Base-by-base conservation (phyloP, 371 early-diverging fungal species). In the Circinella umbellata region DNA sequence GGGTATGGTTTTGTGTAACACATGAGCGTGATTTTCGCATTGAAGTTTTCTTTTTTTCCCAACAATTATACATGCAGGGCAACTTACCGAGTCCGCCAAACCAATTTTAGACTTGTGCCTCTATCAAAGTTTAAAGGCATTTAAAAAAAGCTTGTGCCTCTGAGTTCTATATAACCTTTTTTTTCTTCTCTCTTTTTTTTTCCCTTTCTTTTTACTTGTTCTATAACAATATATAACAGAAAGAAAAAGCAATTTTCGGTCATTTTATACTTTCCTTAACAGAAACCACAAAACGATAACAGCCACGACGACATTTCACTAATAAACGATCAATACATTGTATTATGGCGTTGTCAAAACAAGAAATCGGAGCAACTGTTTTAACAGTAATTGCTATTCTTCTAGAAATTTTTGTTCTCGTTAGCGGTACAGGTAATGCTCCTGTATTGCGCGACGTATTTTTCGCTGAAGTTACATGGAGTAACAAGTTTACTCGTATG, bases 371-470 rank as follows among this genome's bases (percentile, higher is more conserved):
- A 57, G 72, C 68, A 8, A 67, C 68, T 11, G 63, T 71, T 37
- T 17, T 67, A 13, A 71, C 72, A 3, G 63, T 71, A 27, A 59
- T 48, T 36, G 73, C 73, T 15, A 53, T 72, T 48, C 37, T 72
- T 49, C 63, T 75, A n/a, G 70, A 75, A 49, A 68, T 76, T 42
- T 76, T 76, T 63, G 64, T 70, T 54, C 61, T 76, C 34, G 68
- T 76, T 46, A 73, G 76, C 60, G 73, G 66, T 27, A 63, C 76
- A 13, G 73, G 61, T 51, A 73, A 76, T 48, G 39, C 51, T 20
- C 70, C 76, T 27, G 70, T 76, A 55, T 67, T 76, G 39, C 69
- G 67, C 20, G 53, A 46, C 18, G 62, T 76, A 4, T 76, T 73
- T 61, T 76, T 70, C 64, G 68, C 63, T 10, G 18, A 61, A 14